Conservation (phyloP, 495 filamentous ascomycete genomes). For the Tirmania nivea region DNA sequence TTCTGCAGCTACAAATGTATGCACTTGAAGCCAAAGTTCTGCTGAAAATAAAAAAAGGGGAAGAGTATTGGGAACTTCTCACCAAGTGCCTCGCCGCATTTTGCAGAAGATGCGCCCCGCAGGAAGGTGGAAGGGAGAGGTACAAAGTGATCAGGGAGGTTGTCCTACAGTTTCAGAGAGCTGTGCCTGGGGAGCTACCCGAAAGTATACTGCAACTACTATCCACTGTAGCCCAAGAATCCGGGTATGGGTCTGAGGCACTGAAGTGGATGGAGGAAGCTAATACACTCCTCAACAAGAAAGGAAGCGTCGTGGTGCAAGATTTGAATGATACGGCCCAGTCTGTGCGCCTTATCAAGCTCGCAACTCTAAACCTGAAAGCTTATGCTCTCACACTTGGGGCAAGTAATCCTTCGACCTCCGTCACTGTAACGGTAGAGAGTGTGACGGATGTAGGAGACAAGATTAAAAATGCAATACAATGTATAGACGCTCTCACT, state of each 20-base stretch:
- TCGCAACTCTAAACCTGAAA: slow-evolving; percentile 15
- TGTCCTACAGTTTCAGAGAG: not conserved
- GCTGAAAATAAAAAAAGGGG: slow-evolving; percentile 1
- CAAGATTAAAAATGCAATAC: slow-evolving; percentile 8
- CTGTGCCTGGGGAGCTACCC: not conserved
- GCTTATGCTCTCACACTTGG: slow-evolving; percentile 4
- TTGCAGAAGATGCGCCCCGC: slow-evolving; percentile 9
- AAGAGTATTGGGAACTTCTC: slow-evolving; percentile 12
- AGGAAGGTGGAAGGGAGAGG: not conserved
- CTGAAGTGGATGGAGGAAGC: not conserved
- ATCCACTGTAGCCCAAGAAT: not conserved
- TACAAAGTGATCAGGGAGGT: not conserved
- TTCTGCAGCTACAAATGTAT: slow-evolving; percentile 9
- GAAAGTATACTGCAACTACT: not conserved
- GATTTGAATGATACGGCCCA: slow-evolving; percentile 7
- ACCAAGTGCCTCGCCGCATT: slow-evolving; percentile 8
- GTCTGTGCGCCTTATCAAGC: slow-evolving; percentile 11
- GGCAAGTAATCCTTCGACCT: not conserved
- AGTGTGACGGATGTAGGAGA: not conserved
- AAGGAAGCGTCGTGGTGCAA: slow-evolving; percentile 1
- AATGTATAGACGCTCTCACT: slow-evolving; percentile 9
- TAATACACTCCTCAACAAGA: not conserved
- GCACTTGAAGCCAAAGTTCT: slow-evolving; percentile 7
- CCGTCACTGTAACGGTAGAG: not conserved
- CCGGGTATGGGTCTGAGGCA: not conserved